Evolutionary conservation across 768 basidiomycete genomes (phyloP).

Genomic region (Pholiota conissans): DNA sequence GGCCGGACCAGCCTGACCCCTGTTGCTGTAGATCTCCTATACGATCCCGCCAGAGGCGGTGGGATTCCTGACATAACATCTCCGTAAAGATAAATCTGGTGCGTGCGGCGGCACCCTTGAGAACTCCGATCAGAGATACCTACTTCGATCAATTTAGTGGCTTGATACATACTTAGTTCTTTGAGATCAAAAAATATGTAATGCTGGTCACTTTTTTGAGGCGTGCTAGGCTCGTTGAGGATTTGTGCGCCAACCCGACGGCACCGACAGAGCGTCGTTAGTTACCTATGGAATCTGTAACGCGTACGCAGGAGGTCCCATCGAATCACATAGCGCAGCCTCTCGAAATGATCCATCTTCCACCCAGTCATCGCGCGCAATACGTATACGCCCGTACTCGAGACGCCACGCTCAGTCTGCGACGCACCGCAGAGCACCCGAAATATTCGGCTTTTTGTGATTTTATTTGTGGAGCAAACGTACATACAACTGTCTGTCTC

Average conservation of each 20-base stretch:
- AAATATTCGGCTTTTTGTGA: neutral
- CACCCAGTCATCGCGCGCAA: neutral
- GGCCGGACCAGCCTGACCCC: neutral
- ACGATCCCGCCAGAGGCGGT: slow-evolving; percentile 4
- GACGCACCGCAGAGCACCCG: slow-evolving; percentile 1
- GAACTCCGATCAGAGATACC: slow-evolving; percentile 19
- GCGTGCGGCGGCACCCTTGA: slow-evolving; percentile 8
- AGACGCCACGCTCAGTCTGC: too few relatives aligned
- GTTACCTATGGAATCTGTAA: neutral
- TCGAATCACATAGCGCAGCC: neutral
- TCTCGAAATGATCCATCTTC: neutral
- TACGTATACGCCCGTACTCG: too few relatives aligned
- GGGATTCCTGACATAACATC: slow-evolving; percentile 8
- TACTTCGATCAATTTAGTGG: slow-evolving; percentile 17
- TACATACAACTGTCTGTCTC: neutral
- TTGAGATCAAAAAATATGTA: neutral
- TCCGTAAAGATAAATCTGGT: slow-evolving; percentile 16
- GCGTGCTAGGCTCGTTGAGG: neutral
- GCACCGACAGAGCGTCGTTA: slow-evolving; percentile 2
- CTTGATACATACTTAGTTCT: too few relatives aligned
- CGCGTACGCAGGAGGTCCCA: neutral
- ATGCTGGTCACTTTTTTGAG: neutral
- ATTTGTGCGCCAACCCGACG: neutral
- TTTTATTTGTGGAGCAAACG: neutral
- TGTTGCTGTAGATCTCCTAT: neutral